Conservation (phyloP, 2,329 filamentous ascomycete genomes). For the Fusarium ramigenum region DNA sequence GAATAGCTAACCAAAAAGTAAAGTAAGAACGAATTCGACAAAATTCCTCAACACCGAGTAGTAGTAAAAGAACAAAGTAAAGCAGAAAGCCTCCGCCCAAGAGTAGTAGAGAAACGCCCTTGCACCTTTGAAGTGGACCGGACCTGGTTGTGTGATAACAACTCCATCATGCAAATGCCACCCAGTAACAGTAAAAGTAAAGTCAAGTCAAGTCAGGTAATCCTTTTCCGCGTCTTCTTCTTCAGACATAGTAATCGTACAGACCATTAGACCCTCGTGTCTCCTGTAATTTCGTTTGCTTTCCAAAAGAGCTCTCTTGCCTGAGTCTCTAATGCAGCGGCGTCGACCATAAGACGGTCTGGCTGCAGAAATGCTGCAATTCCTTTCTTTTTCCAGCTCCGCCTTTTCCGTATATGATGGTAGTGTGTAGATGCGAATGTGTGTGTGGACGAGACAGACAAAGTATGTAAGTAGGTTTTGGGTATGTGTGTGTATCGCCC, state of each 20-base stretch:
- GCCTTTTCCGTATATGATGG: slow-evolving; percentile 21
- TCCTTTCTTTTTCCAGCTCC: slow-evolving; percentile 27
- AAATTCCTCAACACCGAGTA: slow-evolving; percentile 3
- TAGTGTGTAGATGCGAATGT: slow-evolving; percentile 31
- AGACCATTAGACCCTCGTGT: slow-evolving; percentile 28
- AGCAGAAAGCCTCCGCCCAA: background rate
- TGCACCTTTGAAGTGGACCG: background rate
- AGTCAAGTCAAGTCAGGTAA: background rate
- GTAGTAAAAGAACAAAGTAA: background rate
- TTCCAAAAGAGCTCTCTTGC: slow-evolving; percentile 16
- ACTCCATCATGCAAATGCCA: slow-evolving; percentile 23
- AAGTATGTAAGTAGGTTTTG: slow-evolving; percentile 22
- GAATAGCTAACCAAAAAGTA: background rate
- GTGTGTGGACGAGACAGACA: slow-evolving; percentile 32
- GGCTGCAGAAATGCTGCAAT: slow-evolving; percentile 8
- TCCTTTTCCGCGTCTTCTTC: slow-evolving; percentile 7
- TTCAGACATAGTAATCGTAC: slow-evolving; percentile 26
- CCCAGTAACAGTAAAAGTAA: background rate
- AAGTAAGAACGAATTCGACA: background rate
- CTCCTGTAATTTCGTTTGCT: slow-evolving; percentile 4
- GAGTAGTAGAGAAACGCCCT: slow-evolving; percentile 13
- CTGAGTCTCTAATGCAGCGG: slow-evolving; percentile 8
- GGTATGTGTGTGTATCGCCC: background rate
- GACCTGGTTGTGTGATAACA: slow-evolving; percentile 26
- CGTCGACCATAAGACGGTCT: slow-evolving; percentile 1